Evolutionary conservation across 805 yeast species (phyloP), one percentile per base, ranked within the genome.

Genomic region (Kluyveromyces starmeri): DNA sequence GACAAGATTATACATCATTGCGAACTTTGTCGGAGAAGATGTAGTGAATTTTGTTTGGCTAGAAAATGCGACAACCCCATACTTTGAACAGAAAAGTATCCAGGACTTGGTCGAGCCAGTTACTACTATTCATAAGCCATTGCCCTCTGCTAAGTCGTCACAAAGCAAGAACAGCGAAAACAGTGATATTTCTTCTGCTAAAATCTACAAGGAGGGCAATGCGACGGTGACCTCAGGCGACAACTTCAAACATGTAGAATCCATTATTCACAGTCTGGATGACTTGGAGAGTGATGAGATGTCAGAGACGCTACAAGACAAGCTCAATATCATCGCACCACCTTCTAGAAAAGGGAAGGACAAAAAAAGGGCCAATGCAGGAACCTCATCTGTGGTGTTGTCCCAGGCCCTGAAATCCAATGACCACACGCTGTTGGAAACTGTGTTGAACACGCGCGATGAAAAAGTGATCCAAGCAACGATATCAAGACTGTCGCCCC

Each of bases 371-470:
- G 73, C 76, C 14, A 70, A 75, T 7, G 73, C 82, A 4, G 94
- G 92, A 34, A 75, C 95, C 2, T 71, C 88, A 40, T 75, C 95
- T 2, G 77, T 82, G 1, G 74, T 92, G n/a, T 66, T 92, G 28
- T 67, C 88, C 10, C 98, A 92, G 62, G 89, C 98, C 0, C 67
- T 92, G 42, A 78, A 75, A 48, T 78, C 94, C 14, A 83, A 83
- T 49, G 99, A 92, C 55, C 86, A 78, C 48, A 64, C 92, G 7
- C 65, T 92, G 37, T 67, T 92, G 42, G 97, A 92, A 56, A 75
- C 84, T 3, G 95, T 94, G 9, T 67, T 92, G 43, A 53, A 62
- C 41, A 65, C 65, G 39, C 55, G 68, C 15, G 75, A 74, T 43
- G 72, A 73, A 32, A 64, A 56, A 17, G 66, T 71, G 37, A 67